These are phyloP conservation scores for Spathaspora arborariae DNA, from an alignment of 805 yeast genomes.

Conservation along the genomic window DNA sequence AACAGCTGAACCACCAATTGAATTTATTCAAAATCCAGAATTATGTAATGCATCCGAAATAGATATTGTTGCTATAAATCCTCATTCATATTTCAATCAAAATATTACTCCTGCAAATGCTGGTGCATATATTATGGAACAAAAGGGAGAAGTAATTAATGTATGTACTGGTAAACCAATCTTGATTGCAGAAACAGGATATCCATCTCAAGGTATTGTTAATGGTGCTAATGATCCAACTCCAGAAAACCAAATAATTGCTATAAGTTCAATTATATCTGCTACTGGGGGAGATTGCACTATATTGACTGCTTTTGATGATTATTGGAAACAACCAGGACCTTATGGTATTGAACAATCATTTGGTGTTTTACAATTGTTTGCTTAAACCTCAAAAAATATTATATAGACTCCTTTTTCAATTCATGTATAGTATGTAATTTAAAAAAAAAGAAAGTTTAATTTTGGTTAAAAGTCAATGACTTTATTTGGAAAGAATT, in stretches of 20 bases:
- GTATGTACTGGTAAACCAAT: slow-evolving; percentile 57
- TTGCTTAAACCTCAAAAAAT: slow-evolving; percentile 9
- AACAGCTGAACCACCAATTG: slow-evolving; percentile 87
- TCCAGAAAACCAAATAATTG: slow-evolving; percentile 63
- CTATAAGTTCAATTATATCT: slow-evolving; percentile 60
- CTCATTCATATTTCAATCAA: slow-evolving; percentile 80
- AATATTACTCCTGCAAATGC: slow-evolving; percentile 59
- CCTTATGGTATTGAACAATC: slow-evolving; percentile 80
- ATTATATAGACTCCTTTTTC: background rate
- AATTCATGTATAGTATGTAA: background rate
- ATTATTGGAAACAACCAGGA: slow-evolving; percentile 86
- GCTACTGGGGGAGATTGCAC: slow-evolving; percentile 59
- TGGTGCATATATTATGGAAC: slow-evolving; percentile 67
- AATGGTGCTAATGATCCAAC: slow-evolving; percentile 77
- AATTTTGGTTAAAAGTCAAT: slow-evolving; percentile 62
- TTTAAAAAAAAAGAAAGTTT: background rate
- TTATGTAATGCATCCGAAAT: slow-evolving; percentile 68
- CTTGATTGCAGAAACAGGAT: slow-evolving; percentile 81
- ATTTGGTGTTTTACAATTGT: slow-evolving; percentile 61
- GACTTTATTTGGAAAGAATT: slow-evolving; percentile 54
- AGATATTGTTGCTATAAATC: slow-evolving; percentile 82
- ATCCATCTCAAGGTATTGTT: slow-evolving; percentile 69
- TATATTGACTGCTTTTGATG: slow-evolving; percentile 76
- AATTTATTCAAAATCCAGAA: slow-evolving; percentile 57
- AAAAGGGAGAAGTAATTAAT: slow-evolving; percentile 49